A percentile compares a stretch with the other conserved stretches of the same genome.
phyloP scores from a whole-genome alignment of 2,329 filamentous ascomycete species.

The Aspergillus pseudoterreus region DNA sequence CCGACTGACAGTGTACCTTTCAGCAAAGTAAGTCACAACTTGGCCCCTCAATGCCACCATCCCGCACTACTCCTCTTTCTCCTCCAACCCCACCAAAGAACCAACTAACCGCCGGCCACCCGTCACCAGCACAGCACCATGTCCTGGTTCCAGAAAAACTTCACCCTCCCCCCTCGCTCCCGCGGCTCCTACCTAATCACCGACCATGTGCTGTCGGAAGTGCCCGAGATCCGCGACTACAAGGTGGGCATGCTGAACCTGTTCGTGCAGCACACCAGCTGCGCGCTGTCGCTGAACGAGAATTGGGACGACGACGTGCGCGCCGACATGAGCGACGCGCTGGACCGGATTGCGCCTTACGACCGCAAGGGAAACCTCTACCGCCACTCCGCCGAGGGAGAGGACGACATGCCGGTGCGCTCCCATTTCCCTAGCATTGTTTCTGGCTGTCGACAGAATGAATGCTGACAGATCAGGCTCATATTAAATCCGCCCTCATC shows the following conservation, averaged over 20 bases:
- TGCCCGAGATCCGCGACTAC: conserved; percentile 80
- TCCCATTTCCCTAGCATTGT: no score
- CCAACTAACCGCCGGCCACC: conserved; percentile 6
- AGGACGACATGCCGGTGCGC: conserved; percentile 89
- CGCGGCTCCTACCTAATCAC: conserved; percentile 90
- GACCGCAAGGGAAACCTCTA: conserved; percentile 75
- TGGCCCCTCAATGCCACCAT: not conserved
- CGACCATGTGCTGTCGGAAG: conserved; percentile 62
- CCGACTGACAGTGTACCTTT: not conserved
- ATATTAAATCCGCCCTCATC: conserved; percentile 87
- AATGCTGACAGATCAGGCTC: conserved; percentile 55
- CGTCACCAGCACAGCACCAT: conserved; percentile 29
- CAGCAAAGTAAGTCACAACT: not conserved
- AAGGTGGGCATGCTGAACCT: conserved; percentile 83
- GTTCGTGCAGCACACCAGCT: conserved; percentile 93
- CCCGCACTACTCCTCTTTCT: not conserved
- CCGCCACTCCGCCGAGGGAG: conserved; percentile 79
- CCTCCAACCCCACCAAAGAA: not conserved
- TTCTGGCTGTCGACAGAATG: not conserved
- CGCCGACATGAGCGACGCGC: conserved; percentile 85
- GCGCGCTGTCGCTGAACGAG: conserved; percentile 87
- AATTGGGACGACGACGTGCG: conserved; percentile 86
- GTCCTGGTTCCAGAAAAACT: conserved; percentile 80
- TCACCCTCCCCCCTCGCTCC: conserved; percentile 71
- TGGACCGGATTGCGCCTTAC: conserved; percentile 85